Evolutionary conservation across 352 stramenopile genomes (phyloP).

Genomic region (Phytophthora aleatoria): DNA sequence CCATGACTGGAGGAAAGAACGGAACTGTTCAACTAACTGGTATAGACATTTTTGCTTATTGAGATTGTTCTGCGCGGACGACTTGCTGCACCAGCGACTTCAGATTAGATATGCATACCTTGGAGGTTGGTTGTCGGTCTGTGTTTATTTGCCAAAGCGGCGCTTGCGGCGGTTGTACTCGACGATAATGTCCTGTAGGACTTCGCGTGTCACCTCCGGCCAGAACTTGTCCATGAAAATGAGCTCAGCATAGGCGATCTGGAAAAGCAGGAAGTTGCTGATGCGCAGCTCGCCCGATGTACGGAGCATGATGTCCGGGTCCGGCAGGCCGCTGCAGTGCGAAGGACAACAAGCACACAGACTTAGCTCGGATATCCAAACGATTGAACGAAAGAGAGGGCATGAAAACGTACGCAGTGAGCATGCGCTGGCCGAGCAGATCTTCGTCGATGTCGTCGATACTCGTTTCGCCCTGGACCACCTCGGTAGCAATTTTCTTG

Average conservation of each 20-base stretch:
- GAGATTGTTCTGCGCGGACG: conserved; percentile 9
- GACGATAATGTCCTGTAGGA: conserved; percentile 78
- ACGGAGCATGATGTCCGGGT: conserved; percentile 95
- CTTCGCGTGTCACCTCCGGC: conserved; percentile 91
- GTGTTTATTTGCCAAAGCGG: conserved; percentile 89
- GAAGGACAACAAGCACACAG: conserved; percentile 10
- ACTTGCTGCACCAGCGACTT: conserved; percentile 13
- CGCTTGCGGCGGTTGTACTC: conserved; percentile 88
- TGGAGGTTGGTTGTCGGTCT: conserved; percentile 30
- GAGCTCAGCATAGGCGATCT: conserved; percentile 95
- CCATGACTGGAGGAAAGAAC: conserved; percentile 17
- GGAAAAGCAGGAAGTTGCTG: conserved; percentile 97
- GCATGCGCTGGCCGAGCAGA: conserved; percentile 68
- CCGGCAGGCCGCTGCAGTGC: conserved; percentile 72
- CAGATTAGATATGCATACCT: conserved; percentile 27
- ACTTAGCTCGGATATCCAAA: conserved; percentile 7
- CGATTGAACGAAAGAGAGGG: conserved; percentile 9
- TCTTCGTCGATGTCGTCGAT: conserved; percentile 82
- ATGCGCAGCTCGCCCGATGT: conserved; percentile 94
- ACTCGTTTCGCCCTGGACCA: conserved; percentile 61
- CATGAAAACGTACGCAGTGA: conserved; percentile 67
- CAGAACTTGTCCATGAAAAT: conserved; percentile 95
- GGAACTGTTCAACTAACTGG: conserved; percentile 4
- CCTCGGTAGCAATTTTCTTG: conserved; percentile 87
- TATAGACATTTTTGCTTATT: conserved; percentile 24